Evolutionary conservation across 192 early-diverging fungal species (phyloP), one percentile per base, ranked within the genome.

Genomic region (Backusella westeae): DNA sequence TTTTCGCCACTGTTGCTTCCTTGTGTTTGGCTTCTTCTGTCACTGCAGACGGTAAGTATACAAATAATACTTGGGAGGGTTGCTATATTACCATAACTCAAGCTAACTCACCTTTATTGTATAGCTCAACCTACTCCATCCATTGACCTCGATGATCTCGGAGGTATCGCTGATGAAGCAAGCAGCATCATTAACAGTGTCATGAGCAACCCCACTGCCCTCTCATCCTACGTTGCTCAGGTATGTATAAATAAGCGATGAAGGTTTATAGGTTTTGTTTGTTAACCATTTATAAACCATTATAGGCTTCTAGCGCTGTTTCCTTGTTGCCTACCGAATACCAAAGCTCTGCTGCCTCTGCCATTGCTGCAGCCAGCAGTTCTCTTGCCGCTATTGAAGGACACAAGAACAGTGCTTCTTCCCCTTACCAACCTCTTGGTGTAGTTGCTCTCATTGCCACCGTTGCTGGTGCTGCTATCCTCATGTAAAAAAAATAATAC

Each of bases 341-440:
- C 6, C 68, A 69, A 69, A 38, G 35, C 21, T 69, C 68, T 69
- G 68, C 68, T 69, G 34, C 34, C 6, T 14, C 35, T 41, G 68
- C 68, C n/a, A 5, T 69, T 23, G 34, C 68, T 7, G 35, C 34
- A 23, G 68, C 68, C 9, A 69, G 68, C 12, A 69, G 5, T 9
- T 41, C 68, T 4, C 38, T 69, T 41, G 36, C 68, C 26, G 34
- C 35, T 14, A 14, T 38, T 38, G 35, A 69, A 39, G n/a, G 35
- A 17, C 35, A 38, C 4, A 69, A 69, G 34, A 38, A 3, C 7
- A 12, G 34, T 69, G 34, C 68, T 23, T 17, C 68, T 26, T 21
- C 34, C 21, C 10, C 66, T 14, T 63, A 63, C n/a, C 21, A 63
- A 5, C 56, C 56, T 63, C 56, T 63, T 63, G 56, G 56, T 63